Base-by-base conservation (phyloP, 2,329 filamentous ascomycete genomes). In the Aspergillus cejpii region DNA sequence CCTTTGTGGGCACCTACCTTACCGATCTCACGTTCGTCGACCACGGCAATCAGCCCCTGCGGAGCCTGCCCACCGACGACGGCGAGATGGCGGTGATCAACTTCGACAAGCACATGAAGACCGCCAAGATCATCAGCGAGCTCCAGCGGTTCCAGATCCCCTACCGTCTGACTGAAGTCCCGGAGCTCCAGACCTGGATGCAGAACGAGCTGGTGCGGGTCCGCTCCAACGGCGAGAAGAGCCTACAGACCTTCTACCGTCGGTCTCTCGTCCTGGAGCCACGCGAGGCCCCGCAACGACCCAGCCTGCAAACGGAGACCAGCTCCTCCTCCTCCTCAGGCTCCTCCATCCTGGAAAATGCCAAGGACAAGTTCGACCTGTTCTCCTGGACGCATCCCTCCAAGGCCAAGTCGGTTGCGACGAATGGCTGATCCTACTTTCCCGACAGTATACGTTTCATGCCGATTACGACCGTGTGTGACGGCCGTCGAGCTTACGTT, bases 21-120 rank as follows among this genome's bases (percentile, higher is more conserved):
- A 98, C 92, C 0, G 92, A 98, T 62, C 74, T 98, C 28, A 96
- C 90, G 0, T 97, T 98, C 67, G 85, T 95, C 43, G 89, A 97
- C 62, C 89, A 91, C 52, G 92, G 92, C 50, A 97, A 97, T 65
- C 85, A 87, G 26, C 80, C 87, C 4, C 90, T 84, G 2, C 87
- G 91, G 58, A 84, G 84, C 57, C 78, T 94, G 15, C 79, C 80
- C 0, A 74, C 61, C 11, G 79, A 85, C n/a, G 77, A 81, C 23
- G 70, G 73, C 21, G 78, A 81, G 20, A 77, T 87, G 58, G 81
- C 82, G 0, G 87, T 97, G 24, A 88, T 98, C 75, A 98, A 98
- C 69, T 97, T 96, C 59, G 91, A 97, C 74, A 97, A 97, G 71
- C 89, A 97, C 64, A 85, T 83, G 58, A 87, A 89, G 56, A 97